A percentile compares a stretch with the other conserved stretches of the same genome.
These are phyloP conservation scores for Viola pubescens DNA, from an alignment of 441 rosid species.

Conservation along the genomic window DNA sequence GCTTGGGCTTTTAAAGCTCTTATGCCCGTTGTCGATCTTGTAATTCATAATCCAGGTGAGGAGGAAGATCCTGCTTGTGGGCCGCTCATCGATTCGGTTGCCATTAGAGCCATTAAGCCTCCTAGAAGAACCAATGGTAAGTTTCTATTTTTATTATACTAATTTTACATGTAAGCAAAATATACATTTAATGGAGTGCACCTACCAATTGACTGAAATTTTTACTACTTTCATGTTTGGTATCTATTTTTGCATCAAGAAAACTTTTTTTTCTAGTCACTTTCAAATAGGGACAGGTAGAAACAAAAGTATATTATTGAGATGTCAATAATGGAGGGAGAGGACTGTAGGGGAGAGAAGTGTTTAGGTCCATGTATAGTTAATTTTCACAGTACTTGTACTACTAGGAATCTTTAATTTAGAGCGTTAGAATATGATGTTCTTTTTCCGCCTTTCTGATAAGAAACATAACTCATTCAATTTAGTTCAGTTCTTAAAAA, in stretches of 20 bases:
- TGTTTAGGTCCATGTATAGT: background rate
- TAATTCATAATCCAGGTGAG: conserved; percentile 79
- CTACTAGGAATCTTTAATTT: no score
- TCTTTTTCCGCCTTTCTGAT: no score
- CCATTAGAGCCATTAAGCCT: conserved; percentile 55
- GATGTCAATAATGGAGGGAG: background rate
- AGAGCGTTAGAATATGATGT: no score
- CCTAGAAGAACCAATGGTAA: conserved; percentile 64
- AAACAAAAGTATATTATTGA: background rate
- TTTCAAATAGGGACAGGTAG: background rate
- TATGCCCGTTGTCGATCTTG: conserved; percentile 28
- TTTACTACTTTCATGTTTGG: no score
- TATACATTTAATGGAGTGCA: no score
- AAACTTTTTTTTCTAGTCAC: background rate
- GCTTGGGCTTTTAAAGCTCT: conserved; percentile 72
- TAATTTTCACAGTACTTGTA: no score
- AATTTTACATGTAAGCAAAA: no score
- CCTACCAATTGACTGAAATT: no score
- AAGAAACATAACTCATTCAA: no score
- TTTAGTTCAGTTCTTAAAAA: no score
- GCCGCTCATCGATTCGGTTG: conserved; percentile 72
- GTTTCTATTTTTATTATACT: conserved; percentile 12
- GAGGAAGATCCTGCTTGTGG: conserved; percentile 97
- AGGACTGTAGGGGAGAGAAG: background rate
- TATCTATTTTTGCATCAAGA: no score